Evolutionary conservation across 2,329 filamentous ascomycete species (phyloP), one percentile per base, ranked within the genome.

Genomic region (Aurifilum marmelostoma): DNA sequence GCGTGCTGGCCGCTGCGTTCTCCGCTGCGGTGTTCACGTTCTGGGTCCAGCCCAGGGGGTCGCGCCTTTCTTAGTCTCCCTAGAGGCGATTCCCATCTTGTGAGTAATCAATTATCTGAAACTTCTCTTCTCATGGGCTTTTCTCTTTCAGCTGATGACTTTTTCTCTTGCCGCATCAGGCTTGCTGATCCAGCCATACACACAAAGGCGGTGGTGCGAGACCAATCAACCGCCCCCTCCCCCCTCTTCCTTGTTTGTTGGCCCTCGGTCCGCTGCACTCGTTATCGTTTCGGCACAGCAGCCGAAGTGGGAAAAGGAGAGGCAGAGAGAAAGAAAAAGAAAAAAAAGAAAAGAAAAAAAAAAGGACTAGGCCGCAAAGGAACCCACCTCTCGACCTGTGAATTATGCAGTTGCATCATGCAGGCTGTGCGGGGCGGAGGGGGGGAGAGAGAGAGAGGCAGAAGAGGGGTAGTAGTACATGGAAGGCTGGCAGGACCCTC

Each of bases 1-100:
- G 69, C 64, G 62, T 43, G 29, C 50, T 60, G 37, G 62, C 47
- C 56, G 58, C 65, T 70, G 69, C 69, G 67, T 70, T 66, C 58
- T 58, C 58, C 58, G 32, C 66, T 70, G 69, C 67, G 54, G 69
- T 67, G 63, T 43, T 63, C 50, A 70, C 58, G 61, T 39, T 39
- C 32, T 65, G 66, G 65, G 56, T 14, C 43, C 43, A 47, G 66
- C 62, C 66, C 65, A 63, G 47, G 59, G 27, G 59, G 18, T 69
- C 32, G 65, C 59, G 50, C 58, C 67, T 11, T 47, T 47, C 43
- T n/a, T 70, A 54, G 61, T 52, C 58, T 54, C 47, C 68, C 8
- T n/a, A n/a, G 59, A 69, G 67, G 59, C 59, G 56, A 69, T 67
- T 67, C 59, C 47, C 47, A 58, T 63, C 63, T 56, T 21, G 67